Evolutionary conservation across 257 asterid genomes (phyloP), one percentile per base, ranked within the genome.

Genomic region (Lycium ferocissimum): DNA sequence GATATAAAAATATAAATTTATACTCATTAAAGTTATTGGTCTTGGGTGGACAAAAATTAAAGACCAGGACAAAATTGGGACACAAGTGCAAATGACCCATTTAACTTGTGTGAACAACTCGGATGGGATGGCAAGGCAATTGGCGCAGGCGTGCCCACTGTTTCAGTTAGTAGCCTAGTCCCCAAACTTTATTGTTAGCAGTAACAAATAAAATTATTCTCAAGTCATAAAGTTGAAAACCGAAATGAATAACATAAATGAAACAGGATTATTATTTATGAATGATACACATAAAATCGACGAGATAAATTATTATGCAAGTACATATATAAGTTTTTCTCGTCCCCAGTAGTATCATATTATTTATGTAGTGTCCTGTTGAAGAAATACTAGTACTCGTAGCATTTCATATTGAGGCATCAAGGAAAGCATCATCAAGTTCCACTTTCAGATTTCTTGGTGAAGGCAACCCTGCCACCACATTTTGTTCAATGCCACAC

Each of bases 401-500:
- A 43, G 40, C 82, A n/a, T 17, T 20, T 92, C 87, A 93, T 69
- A 84, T 35, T 33, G 97, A 86, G 83, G 95, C 90, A 83, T 90
- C 90, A 63, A 22, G 91, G 59, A 85, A 84, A 49, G 45, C 85
- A 81, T 73, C 56, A 58, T 87, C 87, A 33, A 84, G 40, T 81
- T 87, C 75, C 66, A 43, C 65, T 38, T 90, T 87, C 90, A 96
- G 65, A 85, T 92, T 93, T 86, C 51, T 92, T 2, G 94, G 1
- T 10, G 98, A 96, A 83, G 99, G 98, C 78, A 89, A 54, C 79
- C 99, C 99, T 7, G 98, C 97, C 22, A 91, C 93, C 4, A 89
- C 97, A 2, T 81, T 94, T 83, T 85, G 94, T 88, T 96, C 99
- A 63, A 96, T 96, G 84, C 98, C 99, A 85, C 99, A 96, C 85